Conservation (phyloP, 306 rosid species). For the Elaeagnus macrophylla region DNA sequence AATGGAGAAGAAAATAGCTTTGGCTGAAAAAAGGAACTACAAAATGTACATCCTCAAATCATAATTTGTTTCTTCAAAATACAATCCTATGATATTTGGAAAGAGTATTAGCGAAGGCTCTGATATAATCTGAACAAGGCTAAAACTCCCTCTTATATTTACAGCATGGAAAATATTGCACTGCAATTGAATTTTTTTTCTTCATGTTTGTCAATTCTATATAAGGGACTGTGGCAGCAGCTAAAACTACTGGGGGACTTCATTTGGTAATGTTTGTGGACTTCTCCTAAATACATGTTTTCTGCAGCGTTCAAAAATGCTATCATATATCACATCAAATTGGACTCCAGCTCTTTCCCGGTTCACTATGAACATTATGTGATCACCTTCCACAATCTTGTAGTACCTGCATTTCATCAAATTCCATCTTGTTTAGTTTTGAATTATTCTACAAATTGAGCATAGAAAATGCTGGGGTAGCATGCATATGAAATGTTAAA, state of each 20-base stretch:
- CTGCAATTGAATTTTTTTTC: slow-evolving; percentile 18
- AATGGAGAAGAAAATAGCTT: no score
- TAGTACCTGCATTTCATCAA: slow-evolving; percentile 62
- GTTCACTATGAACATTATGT: slow-evolving; percentile 65
- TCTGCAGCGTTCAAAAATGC: slow-evolving; percentile 92
- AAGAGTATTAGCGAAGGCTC: no score
- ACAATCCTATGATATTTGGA: no score
- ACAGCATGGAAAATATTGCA: slow-evolving; percentile 10
- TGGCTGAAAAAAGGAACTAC: no score
- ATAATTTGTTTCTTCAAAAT: no score
- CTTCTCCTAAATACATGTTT: slow-evolving; percentile 72
- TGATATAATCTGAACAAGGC: no score
- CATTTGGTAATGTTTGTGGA: slow-evolving; percentile 63
- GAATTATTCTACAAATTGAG: neutral
- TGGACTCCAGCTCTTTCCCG: slow-evolving; percentile 94
- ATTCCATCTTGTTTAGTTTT: neutral
- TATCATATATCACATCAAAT: slow-evolving; percentile 77
- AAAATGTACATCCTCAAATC: no score
- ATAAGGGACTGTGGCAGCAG: slow-evolving; percentile 3
- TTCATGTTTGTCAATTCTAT: slow-evolving; percentile 5
- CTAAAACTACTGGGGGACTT: slow-evolving; percentile 39
- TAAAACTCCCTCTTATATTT: slow-evolving; percentile 16
- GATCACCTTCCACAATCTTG: slow-evolving; percentile 88
- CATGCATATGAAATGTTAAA: no score
- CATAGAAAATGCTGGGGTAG: no score